Conservation (phyloP, 345 rosid genomes). For the Euclidium syriacum region DNA sequence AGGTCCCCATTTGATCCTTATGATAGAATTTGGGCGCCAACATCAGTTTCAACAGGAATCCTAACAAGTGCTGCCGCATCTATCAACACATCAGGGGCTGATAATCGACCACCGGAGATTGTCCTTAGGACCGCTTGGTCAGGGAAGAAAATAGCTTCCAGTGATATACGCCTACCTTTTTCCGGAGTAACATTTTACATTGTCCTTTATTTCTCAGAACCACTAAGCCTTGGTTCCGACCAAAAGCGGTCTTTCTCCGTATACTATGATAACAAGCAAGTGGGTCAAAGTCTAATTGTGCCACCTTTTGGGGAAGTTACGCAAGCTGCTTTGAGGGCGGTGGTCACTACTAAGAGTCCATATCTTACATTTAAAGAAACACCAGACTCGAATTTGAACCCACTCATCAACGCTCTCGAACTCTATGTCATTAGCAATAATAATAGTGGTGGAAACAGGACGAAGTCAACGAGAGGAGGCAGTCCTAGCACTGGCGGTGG, state of each 20-base stretch:
- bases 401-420: slow-evolving; percentile 23
- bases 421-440: slow-evolving; percentile 10
- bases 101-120: slow-evolving; percentile 23
- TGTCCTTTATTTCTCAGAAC: slow-evolving; percentile 17
- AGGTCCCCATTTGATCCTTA: slow-evolving; percentile 20
- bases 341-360: not conserved
- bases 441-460: slow-evolving; percentile 9
- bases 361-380: slow-evolving; percentile 6
- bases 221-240: slow-evolving; percentile 5
- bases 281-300: not conserved
- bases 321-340: not conserved
- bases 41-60: not conserved
- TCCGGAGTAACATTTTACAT: slow-evolving; percentile 17
- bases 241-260: slow-evolving; percentile 14
- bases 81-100: slow-evolving; percentile 10
- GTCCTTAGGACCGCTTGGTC: slow-evolving; percentile 14
- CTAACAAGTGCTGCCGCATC: slow-evolving; percentile 7
- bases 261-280: slow-evolving; percentile 4
- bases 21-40: slow-evolving; percentile 13
- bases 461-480: not conserved
- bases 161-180: not conserved
- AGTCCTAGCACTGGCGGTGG: not conserved
- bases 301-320: slow-evolving; percentile 15
- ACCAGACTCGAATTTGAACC: slow-evolving; percentile 19
- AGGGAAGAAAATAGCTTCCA: not conserved